Conservation (phyloP, 2,329 filamentous ascomycete species). For the Scortechinia acanthostroma region DNA sequence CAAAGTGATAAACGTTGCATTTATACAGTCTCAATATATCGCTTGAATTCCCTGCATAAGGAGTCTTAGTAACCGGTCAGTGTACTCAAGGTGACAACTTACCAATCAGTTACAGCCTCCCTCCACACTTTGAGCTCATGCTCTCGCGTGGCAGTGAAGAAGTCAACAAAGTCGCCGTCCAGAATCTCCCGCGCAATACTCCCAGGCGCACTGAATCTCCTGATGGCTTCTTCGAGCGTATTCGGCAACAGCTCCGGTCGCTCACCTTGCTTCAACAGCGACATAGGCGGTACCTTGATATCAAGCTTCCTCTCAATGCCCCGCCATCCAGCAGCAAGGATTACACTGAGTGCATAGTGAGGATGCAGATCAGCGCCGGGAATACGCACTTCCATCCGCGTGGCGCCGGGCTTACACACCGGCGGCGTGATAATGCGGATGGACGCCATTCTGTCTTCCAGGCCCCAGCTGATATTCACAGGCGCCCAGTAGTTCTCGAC, state of each 20-base stretch:
- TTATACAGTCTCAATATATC: slow-evolving; percentile 46
- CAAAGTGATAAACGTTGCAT: no score
- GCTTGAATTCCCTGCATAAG: slow-evolving; percentile 37
- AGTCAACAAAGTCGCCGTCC: slow-evolving; percentile 68
- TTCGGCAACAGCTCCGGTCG: slow-evolving; percentile 56
- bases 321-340: slow-evolving; percentile 62
- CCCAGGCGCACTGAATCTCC: slow-evolving; percentile 50
- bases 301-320: slow-evolving; percentile 68
- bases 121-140: slow-evolving; percentile 70
- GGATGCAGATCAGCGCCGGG: slow-evolving; percentile 68
- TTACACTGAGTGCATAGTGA: slow-evolving; percentile 61
- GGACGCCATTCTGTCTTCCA: slow-evolving; percentile 67
- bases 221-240: slow-evolving; percentile 60
- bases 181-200: slow-evolving; percentile 69
- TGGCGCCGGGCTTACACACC: slow-evolving; percentile 59
- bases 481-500: slow-evolving; percentile 79
- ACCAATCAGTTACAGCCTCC: slow-evolving; percentile 74
- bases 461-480: slow-evolving; percentile 69
- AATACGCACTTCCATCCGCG: slow-evolving; percentile 66
- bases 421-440: slow-evolving; percentile 67
- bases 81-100: slow-evolving; percentile 22
- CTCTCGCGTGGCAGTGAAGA: slow-evolving; percentile 66
- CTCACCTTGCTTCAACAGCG: slow-evolving; percentile 28
- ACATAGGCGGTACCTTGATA: slow-evolving; percentile 61
- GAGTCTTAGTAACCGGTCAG: slow-evolving; percentile 7